Evolutionary conservation across 1,284 basidiomycete species (phyloP), one percentile per base, ranked within the genome.

Genomic region (Clitocybe nebularis): DNA sequence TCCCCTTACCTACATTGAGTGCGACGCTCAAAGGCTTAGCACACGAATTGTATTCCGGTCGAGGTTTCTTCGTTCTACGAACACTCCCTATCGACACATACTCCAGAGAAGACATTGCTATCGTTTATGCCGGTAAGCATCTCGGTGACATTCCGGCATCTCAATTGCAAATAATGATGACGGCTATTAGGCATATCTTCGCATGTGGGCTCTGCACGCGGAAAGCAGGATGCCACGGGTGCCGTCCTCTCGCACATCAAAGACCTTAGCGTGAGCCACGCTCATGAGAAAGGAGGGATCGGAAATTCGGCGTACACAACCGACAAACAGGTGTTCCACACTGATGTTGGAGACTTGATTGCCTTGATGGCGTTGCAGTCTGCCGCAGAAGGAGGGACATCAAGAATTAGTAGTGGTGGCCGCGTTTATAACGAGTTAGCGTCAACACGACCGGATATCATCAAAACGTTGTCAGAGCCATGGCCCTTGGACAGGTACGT

Each of bases 291-390:
- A 37, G 65, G 63, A n/a, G 61, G 59, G 11, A 67, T 71, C 26
- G 69, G 69, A 3, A 64, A 65, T 43, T 59, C 71, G 6, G 71
- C 71, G 21, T 72, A 72, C 47, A 72, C 71, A 2, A 72, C 69
- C 1, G 71, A 72, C 53, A 68, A 66, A 43, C 71, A 72, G 49
- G 70, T 73, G 7, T 73, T 72, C 55, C 70, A 73, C 47, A 71
- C 69, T 0, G 71, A 73, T 44, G 60, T 65, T 25, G 69, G 69
- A 1, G 69, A 72, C 49, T 52, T 72, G 32, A 68, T 74, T 43
- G 62, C 67, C 2, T 54, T 72, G 24, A 58, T 72, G 42, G 66
- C 67, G 0, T 56, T 72, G 19, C 59, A 69, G 40, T 55, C 59
- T 3, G 67, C 70, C 5, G 64, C 60, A 21, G 63, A 69, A 42